Percentiles rank a stretch among this genome's conserved stretches.
These are phyloP conservation scores for Biscogniauxia sp. DNA, from an alignment of 2,329 filamentous ascomycete species.

Conservation along the genomic window DNA sequence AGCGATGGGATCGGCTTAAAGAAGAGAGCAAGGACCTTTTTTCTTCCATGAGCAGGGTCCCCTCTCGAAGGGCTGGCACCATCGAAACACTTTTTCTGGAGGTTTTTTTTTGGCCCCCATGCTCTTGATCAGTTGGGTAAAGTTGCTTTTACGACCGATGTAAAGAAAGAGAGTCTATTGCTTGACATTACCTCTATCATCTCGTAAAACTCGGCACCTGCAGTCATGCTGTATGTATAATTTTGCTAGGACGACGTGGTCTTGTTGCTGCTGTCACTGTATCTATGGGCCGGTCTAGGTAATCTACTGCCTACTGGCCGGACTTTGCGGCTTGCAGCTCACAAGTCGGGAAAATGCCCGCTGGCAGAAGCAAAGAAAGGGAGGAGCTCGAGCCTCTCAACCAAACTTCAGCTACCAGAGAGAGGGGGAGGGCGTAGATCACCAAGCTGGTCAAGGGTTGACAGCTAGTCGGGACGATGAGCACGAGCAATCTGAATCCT, in stretches of 20 bases:
- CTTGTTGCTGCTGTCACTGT: neutral
- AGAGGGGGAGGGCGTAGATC: neutral
- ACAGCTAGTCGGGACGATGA: neutral
- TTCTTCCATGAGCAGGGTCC: neutral
- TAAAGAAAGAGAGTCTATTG: no score
- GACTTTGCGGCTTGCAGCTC: neutral
- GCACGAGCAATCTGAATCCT: neutral
- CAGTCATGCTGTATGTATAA: neutral
- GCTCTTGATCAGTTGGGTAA: no score
- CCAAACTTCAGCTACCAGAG: neutral
- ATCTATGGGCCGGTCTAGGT: neutral
- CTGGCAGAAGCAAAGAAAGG: neutral
- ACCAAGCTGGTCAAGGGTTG: neutral
- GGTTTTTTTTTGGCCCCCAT: no score
- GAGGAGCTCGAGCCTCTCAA: neutral
- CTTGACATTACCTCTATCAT: neutral
- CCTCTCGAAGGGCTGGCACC: neutral
- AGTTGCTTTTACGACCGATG: no score
- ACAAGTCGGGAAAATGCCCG: neutral
- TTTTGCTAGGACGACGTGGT: neutral
- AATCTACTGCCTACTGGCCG: neutral
- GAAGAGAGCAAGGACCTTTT: neutral
- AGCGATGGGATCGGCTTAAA: neutral
- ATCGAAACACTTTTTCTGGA: neutral
- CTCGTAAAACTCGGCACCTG: neutral